Percentiles rank a stretch among this genome's conserved stretches.
These are phyloP conservation scores for Hippophae gyantsensis DNA, from an alignment of 306 rosid species.

Conservation along the genomic window DNA sequence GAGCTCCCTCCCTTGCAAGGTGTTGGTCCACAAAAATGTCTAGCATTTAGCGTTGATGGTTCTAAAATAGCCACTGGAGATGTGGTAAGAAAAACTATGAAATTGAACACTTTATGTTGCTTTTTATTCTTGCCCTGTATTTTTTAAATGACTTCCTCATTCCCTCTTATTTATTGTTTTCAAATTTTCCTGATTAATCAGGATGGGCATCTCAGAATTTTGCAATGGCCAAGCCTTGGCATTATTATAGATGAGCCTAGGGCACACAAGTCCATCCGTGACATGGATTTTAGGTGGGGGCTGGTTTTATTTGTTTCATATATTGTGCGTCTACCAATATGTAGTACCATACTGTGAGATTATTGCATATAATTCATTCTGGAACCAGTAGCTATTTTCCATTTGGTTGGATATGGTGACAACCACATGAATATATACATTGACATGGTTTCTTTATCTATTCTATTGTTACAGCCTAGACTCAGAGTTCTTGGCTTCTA, in stretches of 20 bases:
- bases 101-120: conserved; percentile 8
- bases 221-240: conserved; percentile 73
- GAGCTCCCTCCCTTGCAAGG: conserved; percentile 42
- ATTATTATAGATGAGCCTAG: conserved; percentile 72
- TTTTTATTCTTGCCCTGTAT: conserved; percentile 1
- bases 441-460: conserved; percentile 10
- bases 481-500: conserved; percentile 80
- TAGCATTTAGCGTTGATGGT: conserved; percentile 83
- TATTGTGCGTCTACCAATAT: neutral
- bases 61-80: conserved; percentile 88
- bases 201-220: conserved; percentile 85
- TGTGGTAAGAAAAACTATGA: conserved; percentile 38
- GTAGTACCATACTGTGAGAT: neutral
- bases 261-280: conserved; percentile 71
- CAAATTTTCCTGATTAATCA: conserved; percentile 26
- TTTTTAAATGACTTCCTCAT: neutral
- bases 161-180: conserved; percentile 11
- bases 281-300: conserved; percentile 85
- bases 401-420: conserved; percentile 2
- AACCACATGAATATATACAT: neutral
- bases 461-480: conserved; percentile 51
- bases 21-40: conserved; percentile 61
- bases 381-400: neutral
- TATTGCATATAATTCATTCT: neutral
- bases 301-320: neutral